A percentile compares a stretch with the other conserved stretches of the same genome.
These are phyloP conservation scores for Boletus rex-veris DNA, from an alignment of 768 basidiomycete species.

Conservation along the genomic window DNA sequence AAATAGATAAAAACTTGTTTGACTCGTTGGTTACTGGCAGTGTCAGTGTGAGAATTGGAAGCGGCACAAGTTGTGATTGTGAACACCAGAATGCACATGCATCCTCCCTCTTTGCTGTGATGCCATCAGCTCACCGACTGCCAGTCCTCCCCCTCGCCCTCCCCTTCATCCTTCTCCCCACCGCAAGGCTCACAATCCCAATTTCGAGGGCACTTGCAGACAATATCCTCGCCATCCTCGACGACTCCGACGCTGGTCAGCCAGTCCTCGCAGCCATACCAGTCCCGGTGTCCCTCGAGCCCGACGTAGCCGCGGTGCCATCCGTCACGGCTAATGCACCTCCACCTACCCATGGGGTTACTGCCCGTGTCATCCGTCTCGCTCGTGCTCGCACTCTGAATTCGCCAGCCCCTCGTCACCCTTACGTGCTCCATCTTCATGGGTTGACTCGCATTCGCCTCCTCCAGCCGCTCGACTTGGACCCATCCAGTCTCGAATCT, in stretches of 20 bases:
- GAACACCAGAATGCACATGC: too few relatives aligned
- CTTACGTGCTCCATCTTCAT: constrained; percentile 68
- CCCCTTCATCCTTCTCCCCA: constrained; percentile 74
- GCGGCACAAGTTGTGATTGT: background rate
- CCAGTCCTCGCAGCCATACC: constrained; percentile 71
- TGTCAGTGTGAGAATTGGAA: constrained; percentile 6
- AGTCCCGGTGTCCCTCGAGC: constrained; percentile 30
- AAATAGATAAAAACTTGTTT: constrained; percentile 37
- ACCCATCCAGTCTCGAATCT: constrained; percentile 27
- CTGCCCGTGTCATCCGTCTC: constrained; percentile 68
- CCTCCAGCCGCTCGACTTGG: constrained; percentile 34
- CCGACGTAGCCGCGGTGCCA: constrained; percentile 2
- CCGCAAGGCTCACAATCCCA: constrained; percentile 63
- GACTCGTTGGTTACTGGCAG: background rate
- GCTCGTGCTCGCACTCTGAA: constrained; percentile 52
- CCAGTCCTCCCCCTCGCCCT: constrained; percentile 67
- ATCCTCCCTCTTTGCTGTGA: constrained; percentile 2
- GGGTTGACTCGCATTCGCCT: constrained; percentile 68
- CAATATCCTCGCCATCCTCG: constrained; percentile 61
- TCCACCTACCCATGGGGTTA: constrained; percentile 59
- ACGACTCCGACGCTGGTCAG: constrained; percentile 59
- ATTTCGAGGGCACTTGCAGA: constrained; percentile 61
- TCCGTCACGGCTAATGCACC: constrained; percentile 8
- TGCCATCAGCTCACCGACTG: constrained; percentile 41
- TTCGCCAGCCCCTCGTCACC: constrained; percentile 40